Evolutionary conservation across 1,284 basidiomycete species (phyloP).

Genomic region (Sporisorium reilianum): DNA sequence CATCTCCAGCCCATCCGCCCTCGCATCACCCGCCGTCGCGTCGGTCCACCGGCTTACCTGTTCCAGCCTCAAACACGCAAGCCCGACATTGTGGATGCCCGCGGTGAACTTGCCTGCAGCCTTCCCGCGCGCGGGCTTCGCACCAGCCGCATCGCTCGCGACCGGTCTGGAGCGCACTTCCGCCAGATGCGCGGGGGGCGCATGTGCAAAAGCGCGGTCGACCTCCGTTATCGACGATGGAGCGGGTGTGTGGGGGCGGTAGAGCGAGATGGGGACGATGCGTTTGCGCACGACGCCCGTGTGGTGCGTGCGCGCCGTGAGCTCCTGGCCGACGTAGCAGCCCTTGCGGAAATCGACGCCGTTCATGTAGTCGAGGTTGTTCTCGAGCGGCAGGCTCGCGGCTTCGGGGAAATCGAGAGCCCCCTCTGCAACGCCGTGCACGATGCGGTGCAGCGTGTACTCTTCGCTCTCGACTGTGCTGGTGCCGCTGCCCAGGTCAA

Average conservation of each 20-base stretch:
- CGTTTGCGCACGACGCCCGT: constrained; percentile 93
- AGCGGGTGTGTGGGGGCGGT: constrained; percentile 12
- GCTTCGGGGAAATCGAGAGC: constrained; percentile 80
- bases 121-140: constrained; percentile 36
- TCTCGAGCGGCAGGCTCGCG: constrained; percentile 89
- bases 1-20: constrained; percentile 38
- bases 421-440: constrained; percentile 90
- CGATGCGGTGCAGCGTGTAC: constrained; percentile 84
- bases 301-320: constrained; percentile 96
- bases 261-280: constrained; percentile 78
- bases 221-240: constrained; percentile 15
- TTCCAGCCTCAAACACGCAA: constrained; percentile 59
- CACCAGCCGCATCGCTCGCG: not conserved
- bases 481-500: not conserved
- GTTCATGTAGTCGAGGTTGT: constrained; percentile 91
- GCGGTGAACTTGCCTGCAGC: constrained; percentile 62
- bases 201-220: constrained; percentile 2
- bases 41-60: constrained; percentile 53
- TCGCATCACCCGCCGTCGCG: constrained; percentile 8
- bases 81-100: constrained; percentile 60
- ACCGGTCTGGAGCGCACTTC: constrained; percentile 45
- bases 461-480: constrained; percentile 17
- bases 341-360: constrained; percentile 97
- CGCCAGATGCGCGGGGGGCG: constrained; percentile 22
- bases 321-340: constrained; percentile 97